These are phyloP conservation scores for Rheum nobile DNA, from an alignment of 148 eudicot genomes.

Conservation along the genomic window DNA sequence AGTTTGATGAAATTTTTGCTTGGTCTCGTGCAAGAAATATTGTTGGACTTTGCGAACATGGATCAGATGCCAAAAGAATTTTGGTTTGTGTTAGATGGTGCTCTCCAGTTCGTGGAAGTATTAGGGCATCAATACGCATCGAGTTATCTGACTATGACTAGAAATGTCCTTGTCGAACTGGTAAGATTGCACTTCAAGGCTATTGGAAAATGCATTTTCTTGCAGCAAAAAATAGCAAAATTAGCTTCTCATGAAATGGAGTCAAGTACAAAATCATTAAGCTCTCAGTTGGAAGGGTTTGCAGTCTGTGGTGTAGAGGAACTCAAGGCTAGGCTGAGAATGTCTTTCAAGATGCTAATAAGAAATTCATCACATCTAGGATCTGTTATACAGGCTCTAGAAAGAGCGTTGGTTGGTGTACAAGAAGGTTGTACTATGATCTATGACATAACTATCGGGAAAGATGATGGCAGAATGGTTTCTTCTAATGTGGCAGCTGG, in stretches of 20 bases:
- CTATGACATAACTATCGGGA: constrained; percentile 45
- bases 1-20: constrained; percentile 34
- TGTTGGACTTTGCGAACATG: constrained; percentile 40
- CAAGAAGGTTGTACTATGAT: constrained; percentile 32
- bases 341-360: constrained; percentile 47
- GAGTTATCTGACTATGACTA: constrained; percentile 27
- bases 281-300: constrained; percentile 14
- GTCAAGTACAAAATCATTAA: constrained; percentile 43
- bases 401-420: constrained; percentile 60
- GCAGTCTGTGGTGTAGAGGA: constrained; percentile 32
- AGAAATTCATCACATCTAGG: constrained; percentile 49
- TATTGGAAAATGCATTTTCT: constrained; percentile 77
- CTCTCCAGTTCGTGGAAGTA: constrained; percentile 61
- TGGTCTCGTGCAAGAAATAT: constrained; percentile 43
- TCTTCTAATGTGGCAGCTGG: constrained; percentile 75
- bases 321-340: constrained; percentile 54
- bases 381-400: constrained; percentile 50
- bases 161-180: constrained; percentile 36
- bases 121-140: constrained; percentile 44
- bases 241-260: constrained; percentile 63
- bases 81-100: constrained; percentile 54
- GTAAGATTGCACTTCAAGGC: constrained; percentile 55
- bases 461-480: constrained; percentile 45
- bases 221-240: constrained; percentile 68
- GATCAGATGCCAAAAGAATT: constrained; percentile 23